Evolutionary conservation across 805 yeast species (phyloP), one percentile per base, ranked within the genome.

Genomic region (Babjeviella inositovora): DNA sequence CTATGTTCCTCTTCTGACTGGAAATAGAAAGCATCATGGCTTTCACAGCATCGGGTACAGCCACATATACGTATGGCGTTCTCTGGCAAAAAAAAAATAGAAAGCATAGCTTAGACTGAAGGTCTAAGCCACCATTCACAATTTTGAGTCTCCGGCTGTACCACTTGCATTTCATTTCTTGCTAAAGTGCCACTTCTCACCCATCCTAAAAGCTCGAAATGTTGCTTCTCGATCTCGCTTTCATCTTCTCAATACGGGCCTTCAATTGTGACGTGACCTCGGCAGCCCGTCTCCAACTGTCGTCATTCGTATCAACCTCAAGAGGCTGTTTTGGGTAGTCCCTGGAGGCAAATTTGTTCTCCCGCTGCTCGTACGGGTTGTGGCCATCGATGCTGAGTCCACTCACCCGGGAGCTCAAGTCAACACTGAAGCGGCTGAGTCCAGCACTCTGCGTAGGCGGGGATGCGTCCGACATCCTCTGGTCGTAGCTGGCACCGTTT

Each of bases 221-320:
- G 15, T 19, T 26, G 18, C 25, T 25, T 17, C 49, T 33, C 11
- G 56, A 43, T 22, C 74, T 57, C 8, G 80, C 80, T 40, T 77
- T 77, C 94, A 84, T 82, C 45, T 75, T 73, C 45, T 80, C 92
- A 21, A 84, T 84, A 35, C 95, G 54, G 1, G 84, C 92, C 42
- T 75, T 79, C 38, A 84, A 62, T 43, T 77, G 87, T 4, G 70
- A 65, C 1, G 95, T 84, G 8, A 82, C 92, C 35, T 79, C 93
- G 0, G 90, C 85, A 1, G 95, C 94, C 23, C 87, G 64, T 33
- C 63, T 68, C 95, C 95, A 84, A 34, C 77, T 71, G 28, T 73
- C 84, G 28, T 66, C 77, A 21, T 58, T 57, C 19, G 49, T 46
- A 27, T 56, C 66, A 15, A 47, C 34, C 20, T 48, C 60, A 23